Evolutionary conservation across 2,329 filamentous ascomycete genomes (phyloP), one percentile per base, ranked within the genome.

Genomic region (Beauveria sp.): DNA sequence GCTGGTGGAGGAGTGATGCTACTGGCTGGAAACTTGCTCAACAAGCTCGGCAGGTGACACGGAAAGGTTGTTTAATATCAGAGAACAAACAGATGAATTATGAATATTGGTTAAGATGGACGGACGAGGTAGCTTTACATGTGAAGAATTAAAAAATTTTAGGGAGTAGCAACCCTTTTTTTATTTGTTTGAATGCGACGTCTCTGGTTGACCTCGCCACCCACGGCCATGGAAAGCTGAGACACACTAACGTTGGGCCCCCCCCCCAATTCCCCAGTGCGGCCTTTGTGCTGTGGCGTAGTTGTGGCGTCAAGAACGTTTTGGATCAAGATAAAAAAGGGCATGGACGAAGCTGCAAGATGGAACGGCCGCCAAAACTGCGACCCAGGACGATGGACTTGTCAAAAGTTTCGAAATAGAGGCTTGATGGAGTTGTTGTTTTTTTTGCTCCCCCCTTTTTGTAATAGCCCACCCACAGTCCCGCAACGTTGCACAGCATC

Each of bases 231-330:
- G 38, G 34, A 14, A 42, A 26, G 34, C 51, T 26, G 51, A 56
- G 53, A 46, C 24, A 45, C 34, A 38, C 34, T 38, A 38, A 38
- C 34, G 34, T 38, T 12, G 1, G 3, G 8, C 34, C 34, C 34
- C 34, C 34, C 12, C 34, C 12, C n/a, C n/a, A n/a, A 5, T 45
- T 14, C 30, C 30, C 30, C 30, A 34, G 30, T 14, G 46, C 56
- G 56, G 34, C 22, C 18, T 51, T 58, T 58, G 46, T 58, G 46
- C 56, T 51, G 56, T 58, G 56, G 56, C 56, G 56, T 20, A 9
- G 2, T 3, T 51, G 56, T 58, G 56, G 56, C 56, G 52, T 20
- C 22, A 38, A 12, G 30, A 34, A 34, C 30, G 30, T 34, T 34
- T 34, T 34, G 30, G 34, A 38, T 38, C 34, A 38, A 6, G 34